Conservation (phyloP, 441 rosid species). For the Jatropha podagrica region DNA sequence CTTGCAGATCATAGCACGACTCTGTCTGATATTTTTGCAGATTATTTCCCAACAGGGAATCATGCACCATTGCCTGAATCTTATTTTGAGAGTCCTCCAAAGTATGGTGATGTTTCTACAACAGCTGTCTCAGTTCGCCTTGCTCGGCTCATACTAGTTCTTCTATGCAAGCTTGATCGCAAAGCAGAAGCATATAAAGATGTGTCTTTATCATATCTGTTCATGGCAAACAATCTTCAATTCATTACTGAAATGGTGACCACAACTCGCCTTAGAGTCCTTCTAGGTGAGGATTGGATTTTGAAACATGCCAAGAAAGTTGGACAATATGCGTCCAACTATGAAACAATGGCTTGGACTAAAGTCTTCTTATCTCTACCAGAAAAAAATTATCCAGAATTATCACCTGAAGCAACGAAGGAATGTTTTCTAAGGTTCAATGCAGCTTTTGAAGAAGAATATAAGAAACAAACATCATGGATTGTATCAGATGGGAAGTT, state of each 20-base stretch:
- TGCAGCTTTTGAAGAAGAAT: conserved; percentile 55
- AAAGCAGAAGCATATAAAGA: conserved; percentile 64
- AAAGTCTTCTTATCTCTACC: conserved; percentile 52
- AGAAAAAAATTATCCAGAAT: conserved; percentile 27
- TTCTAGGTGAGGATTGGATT: conserved; percentile 72
- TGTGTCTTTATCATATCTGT: conserved; percentile 65
- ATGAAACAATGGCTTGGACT: conserved; percentile 66
- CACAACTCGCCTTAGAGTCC: conserved; percentile 38
- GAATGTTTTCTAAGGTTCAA: conserved; percentile 49
- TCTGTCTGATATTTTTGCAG: conserved; percentile 50
- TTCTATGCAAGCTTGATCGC: conserved; percentile 70
- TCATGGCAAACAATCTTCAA: conserved; percentile 77
- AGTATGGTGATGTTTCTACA: conserved; percentile 24
- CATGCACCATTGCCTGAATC: conserved; percentile 45
- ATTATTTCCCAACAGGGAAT: conserved; percentile 33
- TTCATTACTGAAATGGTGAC: conserved; percentile 57
- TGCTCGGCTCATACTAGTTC: conserved; percentile 66
- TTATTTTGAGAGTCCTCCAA: conserved; percentile 38
- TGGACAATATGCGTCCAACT: conserved; percentile 53
- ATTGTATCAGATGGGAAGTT: conserved; percentile 50
- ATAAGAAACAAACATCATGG: conserved; percentile 56
- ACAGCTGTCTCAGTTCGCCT: conserved; percentile 47
- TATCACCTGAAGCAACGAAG: conserved; percentile 34
- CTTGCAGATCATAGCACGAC: conserved; percentile 60
- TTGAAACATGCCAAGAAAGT: conserved; percentile 52